Evolutionary conservation across 2,329 filamentous ascomycete genomes (phyloP).

Genomic region (Tolypocladium ovalisporum): DNA sequence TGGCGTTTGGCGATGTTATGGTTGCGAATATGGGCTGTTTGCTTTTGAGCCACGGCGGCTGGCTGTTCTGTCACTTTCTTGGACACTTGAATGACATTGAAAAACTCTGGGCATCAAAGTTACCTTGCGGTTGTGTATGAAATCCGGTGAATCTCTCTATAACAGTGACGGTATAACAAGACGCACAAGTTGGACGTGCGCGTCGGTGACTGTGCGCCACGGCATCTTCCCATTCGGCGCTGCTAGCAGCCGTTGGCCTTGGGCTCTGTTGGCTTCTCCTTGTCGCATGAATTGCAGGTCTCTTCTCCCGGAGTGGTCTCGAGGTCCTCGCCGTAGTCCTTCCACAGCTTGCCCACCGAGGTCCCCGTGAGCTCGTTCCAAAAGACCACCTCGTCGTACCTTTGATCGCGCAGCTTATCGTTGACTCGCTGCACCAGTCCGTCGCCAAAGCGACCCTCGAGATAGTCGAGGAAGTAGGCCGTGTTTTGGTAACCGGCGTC

Average conservation of each 20-base stretch:
- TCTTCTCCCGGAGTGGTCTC: neutral
- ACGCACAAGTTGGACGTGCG: neutral
- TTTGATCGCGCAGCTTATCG: conserved; percentile 49
- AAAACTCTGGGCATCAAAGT: neutral
- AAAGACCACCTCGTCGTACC: conserved; percentile 55
- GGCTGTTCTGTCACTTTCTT: neutral
- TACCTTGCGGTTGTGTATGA: neutral
- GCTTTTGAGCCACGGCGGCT: neutral
- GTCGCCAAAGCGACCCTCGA: conserved; percentile 56
- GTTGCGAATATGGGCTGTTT: neutral
- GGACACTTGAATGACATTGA: neutral
- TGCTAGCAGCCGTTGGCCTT: neutral
- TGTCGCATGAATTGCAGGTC: no score
- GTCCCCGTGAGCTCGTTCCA: conserved; percentile 59
- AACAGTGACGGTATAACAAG: no score
- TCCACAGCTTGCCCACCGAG: conserved; percentile 60
- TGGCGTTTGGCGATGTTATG: conserved; percentile 4
- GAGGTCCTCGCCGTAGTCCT: conserved; percentile 47
- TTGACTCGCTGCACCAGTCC: conserved; percentile 55
- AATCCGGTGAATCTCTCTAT: neutral
- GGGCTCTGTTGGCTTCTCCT: no score
- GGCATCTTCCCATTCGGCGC: neutral
- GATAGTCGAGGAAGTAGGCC: conserved; percentile 79
- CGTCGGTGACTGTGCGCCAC: neutral
- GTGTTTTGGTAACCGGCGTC: conserved; percentile 85